Evolutionary conservation across 352 stramenopile genomes (phyloP), one percentile per base, ranked within the genome.

Genomic region (Globisporangium cylindrosporum): DNA sequence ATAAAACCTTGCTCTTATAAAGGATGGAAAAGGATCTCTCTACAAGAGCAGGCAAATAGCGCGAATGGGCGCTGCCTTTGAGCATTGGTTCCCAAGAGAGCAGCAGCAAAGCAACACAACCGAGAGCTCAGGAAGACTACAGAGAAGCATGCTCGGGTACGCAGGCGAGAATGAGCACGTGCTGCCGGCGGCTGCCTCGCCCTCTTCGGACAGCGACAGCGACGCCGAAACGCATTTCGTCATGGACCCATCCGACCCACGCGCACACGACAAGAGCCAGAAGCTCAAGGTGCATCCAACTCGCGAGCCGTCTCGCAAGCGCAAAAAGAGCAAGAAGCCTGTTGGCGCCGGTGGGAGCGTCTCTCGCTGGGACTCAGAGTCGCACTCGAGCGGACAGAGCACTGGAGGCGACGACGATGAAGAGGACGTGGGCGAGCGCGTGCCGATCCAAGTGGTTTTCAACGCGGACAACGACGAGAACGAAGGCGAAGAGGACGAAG

Each of bases 161-260:
- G 76, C 80, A n/a, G 79, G 53, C 59, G 64, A 72, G 64, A 71
- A 64, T 51, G 69, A 62, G 67, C 70, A 63, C 66, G 72, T 77
- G 46, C 61, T 78, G 29, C 62, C 62, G 25, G 82, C 64, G 49
- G 76, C 72, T 51, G 66, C 80, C 25, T 73, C 60, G n/a, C 65
- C 69, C 3, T 68, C 62, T 14, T 72, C 58, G 8, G 77, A 81
- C 46, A 83, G 73, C 22, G 73, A 78, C 10, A 73, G 71, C 49
- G 82, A 92, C 32, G 72, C 76, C 38, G 82, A 88, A 49, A 59
- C 78, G 25, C 27, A 82, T 54, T 81, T 89, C 38, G 73, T 91
- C n/a, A 81, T 93, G 81, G 86, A 93, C 49, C 86, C 86, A 18
- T 93, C 86, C 48, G 82, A 93, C 62, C 86, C 86, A 29, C 83